phyloP scores from a whole-genome alignment of 2,329 filamentous ascomycete species.

The Teratosphaeria viscida region DNA sequence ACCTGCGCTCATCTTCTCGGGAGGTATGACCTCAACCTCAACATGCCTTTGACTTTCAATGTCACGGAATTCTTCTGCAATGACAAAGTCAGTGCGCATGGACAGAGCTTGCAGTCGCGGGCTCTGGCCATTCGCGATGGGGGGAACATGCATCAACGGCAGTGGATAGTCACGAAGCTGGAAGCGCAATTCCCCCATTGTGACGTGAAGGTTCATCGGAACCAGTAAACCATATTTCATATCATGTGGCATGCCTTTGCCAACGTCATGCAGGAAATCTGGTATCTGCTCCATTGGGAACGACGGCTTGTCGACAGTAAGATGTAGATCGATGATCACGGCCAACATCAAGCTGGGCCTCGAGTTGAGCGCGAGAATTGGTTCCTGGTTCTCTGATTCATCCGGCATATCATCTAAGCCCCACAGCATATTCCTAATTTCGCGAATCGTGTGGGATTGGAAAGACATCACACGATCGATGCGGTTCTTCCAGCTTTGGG shows the following conservation, averaged over 20 bases:
- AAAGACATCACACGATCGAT: slow-evolving; percentile 67
- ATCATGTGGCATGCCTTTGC: slow-evolving; percentile 91
- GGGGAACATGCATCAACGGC: slow-evolving; percentile 80
- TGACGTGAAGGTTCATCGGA: slow-evolving; percentile 79
- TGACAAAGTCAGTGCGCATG: slow-evolving; percentile 81
- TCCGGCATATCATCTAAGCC: slow-evolving; percentile 71
- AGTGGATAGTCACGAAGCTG: slow-evolving; percentile 86
- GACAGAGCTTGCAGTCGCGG: slow-evolving; percentile 70
- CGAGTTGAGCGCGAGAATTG: slow-evolving; percentile 73
- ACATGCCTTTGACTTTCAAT: slow-evolving; percentile 70
- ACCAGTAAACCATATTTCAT: slow-evolving; percentile 85
- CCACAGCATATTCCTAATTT: slow-evolving; percentile 70
- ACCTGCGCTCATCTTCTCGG: slow-evolving; percentile 38
- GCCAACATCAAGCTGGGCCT: slow-evolving; percentile 74
- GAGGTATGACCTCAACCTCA: slow-evolving; percentile 73
- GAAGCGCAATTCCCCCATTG: slow-evolving; percentile 82
- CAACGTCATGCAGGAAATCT: slow-evolving; percentile 73
- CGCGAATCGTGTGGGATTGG: slow-evolving; percentile 64
- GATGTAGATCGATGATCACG: slow-evolving; percentile 71
- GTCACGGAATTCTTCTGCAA: slow-evolving; percentile 85
- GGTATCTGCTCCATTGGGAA: slow-evolving; percentile 76
- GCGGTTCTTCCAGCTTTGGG: slow-evolving; percentile 82
- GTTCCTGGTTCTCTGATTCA: slow-evolving; percentile 72
- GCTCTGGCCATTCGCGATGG: slow-evolving; percentile 69
- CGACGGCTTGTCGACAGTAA: slow-evolving; percentile 82